Base-by-base conservation (phyloP, 208 protist genomes). In the Crithidia fasciculata region DNA sequence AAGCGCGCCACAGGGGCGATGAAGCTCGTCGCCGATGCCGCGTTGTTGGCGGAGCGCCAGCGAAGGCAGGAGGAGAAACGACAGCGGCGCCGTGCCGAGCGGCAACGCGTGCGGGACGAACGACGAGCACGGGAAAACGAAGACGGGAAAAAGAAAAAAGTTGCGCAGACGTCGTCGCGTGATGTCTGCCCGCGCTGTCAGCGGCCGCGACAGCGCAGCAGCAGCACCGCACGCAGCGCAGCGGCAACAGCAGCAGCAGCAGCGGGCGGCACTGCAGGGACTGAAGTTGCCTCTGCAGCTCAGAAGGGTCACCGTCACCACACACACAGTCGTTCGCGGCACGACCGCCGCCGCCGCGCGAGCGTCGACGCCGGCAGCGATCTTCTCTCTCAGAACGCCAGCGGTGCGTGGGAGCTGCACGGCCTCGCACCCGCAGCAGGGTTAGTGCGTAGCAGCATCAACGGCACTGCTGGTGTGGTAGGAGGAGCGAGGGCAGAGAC, bases 1-100 rank as follows among this genome's bases (percentile, higher is more conserved):
- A 69, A 72, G 19, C 63, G 54, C 15, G 80, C 80, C 2, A 84
- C 80, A 4, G 67, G 80, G 7, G 66, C 74, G 18, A 70, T 60
- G n/a, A 70, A 72, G 58, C 64, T 84, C 4, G 69, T 84, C 19
- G 80, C 71, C 3, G 80, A 80, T 57, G 80, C 80, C 0, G 80
- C 61, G 37, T 56, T 84, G 37, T 55, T 80, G 8, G 73, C 74
- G 12, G 64, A 77, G 54, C 47, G 74, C 18, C 70, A 70, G 41
- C 55, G 61, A 55, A 59, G 66, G 6, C 39, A 16, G n/a, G 60
- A 65, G 44, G 60, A 15, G 58, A 45, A 60, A 53, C 60, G 45
- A 19, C 49, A 61, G 61, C 66, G 47, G 12, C 44, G 19, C 7
- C 66, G 43, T 5, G 41, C 40, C 18, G 54, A 47, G 54, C 40